These are phyloP conservation scores for Cucurbita maxima DNA, from an alignment of 306 rosid species.

Conservation along the genomic window DNA sequence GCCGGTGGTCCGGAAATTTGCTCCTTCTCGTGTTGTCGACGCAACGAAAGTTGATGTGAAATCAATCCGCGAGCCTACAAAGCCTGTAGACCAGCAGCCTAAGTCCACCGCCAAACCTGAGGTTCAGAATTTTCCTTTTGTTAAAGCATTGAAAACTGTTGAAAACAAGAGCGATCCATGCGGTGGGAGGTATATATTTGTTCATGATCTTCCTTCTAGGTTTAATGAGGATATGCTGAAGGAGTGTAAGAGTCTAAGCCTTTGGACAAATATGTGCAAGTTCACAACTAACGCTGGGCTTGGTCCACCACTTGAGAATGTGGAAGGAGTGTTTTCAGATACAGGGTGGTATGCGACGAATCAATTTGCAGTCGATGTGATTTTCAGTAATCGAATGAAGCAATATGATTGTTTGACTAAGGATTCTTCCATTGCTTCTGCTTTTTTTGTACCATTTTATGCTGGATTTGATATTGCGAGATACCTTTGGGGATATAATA, in stretches of 20 bases:
- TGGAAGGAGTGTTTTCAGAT: slow-evolving; percentile 72
- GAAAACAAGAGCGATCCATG: slow-evolving; percentile 93
- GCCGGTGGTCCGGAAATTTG: slow-evolving; percentile 9
- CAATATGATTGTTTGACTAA: slow-evolving; percentile 80
- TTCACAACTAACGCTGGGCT: slow-evolving; percentile 87
- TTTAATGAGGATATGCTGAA: slow-evolving; percentile 91
- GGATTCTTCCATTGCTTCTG: slow-evolving; percentile 85
- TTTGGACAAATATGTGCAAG: slow-evolving; percentile 96
- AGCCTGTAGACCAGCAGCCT: not conserved
- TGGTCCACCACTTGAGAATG: slow-evolving; percentile 93
- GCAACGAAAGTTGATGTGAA: not conserved
- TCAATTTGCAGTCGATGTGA: slow-evolving; percentile 93
- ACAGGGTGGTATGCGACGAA: slow-evolving; percentile 89
- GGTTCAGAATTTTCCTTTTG: slow-evolving; percentile 33
- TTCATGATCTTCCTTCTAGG: slow-evolving; percentile 78
- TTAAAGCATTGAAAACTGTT: slow-evolving; percentile 48
- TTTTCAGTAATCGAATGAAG: slow-evolving; percentile 85
- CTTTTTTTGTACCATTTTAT: slow-evolving; percentile 82
- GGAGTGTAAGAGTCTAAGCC: slow-evolving; percentile 68
- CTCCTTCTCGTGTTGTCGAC: not conserved
- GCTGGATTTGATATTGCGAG: slow-evolving; percentile 93
- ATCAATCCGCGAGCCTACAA: not conserved
- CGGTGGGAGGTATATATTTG: slow-evolving; percentile 90
- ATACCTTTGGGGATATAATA: slow-evolving; percentile 86
- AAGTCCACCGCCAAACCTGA: not conserved